Base-by-base conservation (phyloP, 1,284 basidiomycete genomes). In the Papiliotrema fonsecae region DNA sequence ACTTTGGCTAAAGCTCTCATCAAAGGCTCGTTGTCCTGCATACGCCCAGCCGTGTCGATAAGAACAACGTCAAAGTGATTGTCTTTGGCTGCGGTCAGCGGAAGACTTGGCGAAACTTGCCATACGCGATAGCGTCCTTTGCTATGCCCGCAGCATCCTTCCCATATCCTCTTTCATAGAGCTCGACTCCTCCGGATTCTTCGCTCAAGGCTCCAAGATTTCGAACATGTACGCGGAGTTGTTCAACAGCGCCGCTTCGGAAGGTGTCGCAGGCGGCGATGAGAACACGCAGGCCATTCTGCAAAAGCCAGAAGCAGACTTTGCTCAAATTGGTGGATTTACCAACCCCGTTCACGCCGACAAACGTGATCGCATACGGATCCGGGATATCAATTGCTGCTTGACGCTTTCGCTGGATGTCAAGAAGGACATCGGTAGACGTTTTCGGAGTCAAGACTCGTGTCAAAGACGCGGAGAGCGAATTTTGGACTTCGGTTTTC, bases 211-310 rank as follows among this genome's bases (percentile, higher is more conserved):
- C 87, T 42, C 90, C 84, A 54, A 99, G 75, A 73, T 99, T 99
- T 48, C 90, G 81, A 19, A 97, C 94, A 72, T 98, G 96, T 7
- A 97, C 92, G 7, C 93, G 82, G 26, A 99, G 79, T 73, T 99
- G 96, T 73, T 99, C 96, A 32, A 99, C 94, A 0, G 96, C 96
- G 27, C 96, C 96, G 64, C 88, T 90, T 80, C 93, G 79, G 78
- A 99, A 99, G 3, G 96, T 98, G 71, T 99, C 96, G 67, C 96
- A 98, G 11, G 96, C 96, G 24, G 96, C 96, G 61, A 99, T 97
- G 56, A 98, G 79, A 19, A 99, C 94, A 26, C 87, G 80, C 36
- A 94, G 74, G 9, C 86, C 85, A 66, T 99, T 98, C 75, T 98
- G 94, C 41, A 98, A 84, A 19, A 99, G 79, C 96, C 96, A 98